A percentile compares a stretch with the other conserved stretches of the same genome.
phyloP scores from a whole-genome alignment of 768 basidiomycete species.

The Suillus cothurnatus region DNA sequence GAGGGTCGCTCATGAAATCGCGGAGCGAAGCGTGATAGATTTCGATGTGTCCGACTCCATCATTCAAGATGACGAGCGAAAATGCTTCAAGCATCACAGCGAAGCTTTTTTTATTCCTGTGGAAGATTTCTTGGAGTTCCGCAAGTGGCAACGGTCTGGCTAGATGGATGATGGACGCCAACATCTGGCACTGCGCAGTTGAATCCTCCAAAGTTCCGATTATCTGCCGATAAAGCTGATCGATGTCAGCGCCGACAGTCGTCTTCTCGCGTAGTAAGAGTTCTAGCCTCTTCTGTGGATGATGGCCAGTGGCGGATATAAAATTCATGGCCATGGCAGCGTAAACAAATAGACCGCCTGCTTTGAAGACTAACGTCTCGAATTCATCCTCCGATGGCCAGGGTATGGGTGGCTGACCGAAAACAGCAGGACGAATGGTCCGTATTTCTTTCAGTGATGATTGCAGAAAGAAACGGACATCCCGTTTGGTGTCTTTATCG shows the following conservation, averaged over 20 bases:
- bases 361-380: constrained; percentile 15
- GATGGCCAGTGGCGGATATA: neutral
- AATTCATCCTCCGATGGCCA: constrained; percentile 22
- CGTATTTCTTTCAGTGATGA: constrained; percentile 16
- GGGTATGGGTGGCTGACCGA: constrained; percentile 3
- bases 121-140: neutral
- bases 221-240: neutral
- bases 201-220: neutral
- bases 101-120: neutral
- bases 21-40: constrained; percentile 6
- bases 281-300: neutral
- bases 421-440: constrained; percentile 2
- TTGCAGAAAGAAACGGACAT: constrained; percentile 17
- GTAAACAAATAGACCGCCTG: constrained; percentile 18
- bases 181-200: neutral
- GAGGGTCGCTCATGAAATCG: neutral
- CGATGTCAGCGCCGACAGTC: neutral
- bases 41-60: neutral
- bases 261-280: neutral
- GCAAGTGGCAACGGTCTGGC: neutral
- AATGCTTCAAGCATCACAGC: neutral
- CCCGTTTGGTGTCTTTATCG: constrained; percentile 11
- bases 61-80: neutral
- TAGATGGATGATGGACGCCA: neutral
- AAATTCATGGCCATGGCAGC: constrained; percentile 1